A percentile compares a stretch with the other conserved stretches of the same genome.
phyloP scores from a whole-genome alignment of 2,329 filamentous ascomycete species.

The Paraphoma chrysanthemicola region DNA sequence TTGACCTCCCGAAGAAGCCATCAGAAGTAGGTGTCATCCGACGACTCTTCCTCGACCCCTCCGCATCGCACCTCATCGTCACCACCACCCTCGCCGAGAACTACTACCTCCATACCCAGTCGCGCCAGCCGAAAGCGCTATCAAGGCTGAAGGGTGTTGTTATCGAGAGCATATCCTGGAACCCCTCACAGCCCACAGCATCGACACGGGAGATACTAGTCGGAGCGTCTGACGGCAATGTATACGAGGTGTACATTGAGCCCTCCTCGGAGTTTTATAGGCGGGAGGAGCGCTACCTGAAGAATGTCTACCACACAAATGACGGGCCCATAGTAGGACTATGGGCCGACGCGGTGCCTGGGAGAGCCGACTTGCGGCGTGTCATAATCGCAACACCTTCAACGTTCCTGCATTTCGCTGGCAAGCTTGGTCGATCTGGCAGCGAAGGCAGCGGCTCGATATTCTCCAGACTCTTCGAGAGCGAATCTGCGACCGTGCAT shows the following conservation, averaged over 20 bases:
- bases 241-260: constrained; percentile 96
- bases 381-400: constrained; percentile 82
- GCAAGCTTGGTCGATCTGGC: constrained; percentile 74
- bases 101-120: constrained; percentile 97
- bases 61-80: constrained; percentile 91
- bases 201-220: constrained; percentile 94
- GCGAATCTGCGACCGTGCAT: constrained; percentile 78
- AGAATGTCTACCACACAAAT: constrained; percentile 79
- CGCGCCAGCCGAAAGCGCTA: constrained; percentile 82
- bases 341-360: constrained; percentile 77
- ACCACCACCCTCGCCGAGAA: constrained; percentile 93
- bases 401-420: constrained; percentile 80
- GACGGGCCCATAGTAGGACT: constrained; percentile 86
- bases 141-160: constrained; percentile 83
- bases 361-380: constrained; percentile 74
- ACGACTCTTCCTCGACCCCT: constrained; percentile 96
- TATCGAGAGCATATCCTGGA: constrained; percentile 94
- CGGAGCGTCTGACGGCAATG: constrained; percentile 89
- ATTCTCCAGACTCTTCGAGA: constrained; percentile 87
- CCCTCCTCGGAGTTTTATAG: constrained; percentile 93
- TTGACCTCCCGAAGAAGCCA: constrained; percentile 92
- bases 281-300: constrained; percentile 91
- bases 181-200: constrained; percentile 87
- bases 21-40: constrained; percentile 91
- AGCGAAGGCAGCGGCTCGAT: constrained; percentile 83